These are phyloP conservation scores for Botrytis squamosa DNA, from an alignment of 2,329 filamentous ascomycete genomes.

Conservation along the genomic window DNA sequence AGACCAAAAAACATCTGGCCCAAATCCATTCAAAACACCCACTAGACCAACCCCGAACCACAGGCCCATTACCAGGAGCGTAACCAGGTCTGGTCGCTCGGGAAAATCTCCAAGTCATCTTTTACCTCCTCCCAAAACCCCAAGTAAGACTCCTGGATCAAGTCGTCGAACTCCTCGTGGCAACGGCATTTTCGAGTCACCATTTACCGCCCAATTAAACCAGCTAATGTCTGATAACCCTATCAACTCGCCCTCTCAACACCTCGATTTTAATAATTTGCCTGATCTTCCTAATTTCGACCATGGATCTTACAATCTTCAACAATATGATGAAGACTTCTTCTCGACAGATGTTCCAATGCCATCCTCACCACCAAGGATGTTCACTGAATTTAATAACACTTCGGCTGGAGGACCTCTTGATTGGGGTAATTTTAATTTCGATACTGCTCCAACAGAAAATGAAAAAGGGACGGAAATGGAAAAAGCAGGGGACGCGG, in stretches of 20 bases:
- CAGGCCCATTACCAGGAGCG: slow-evolving; percentile 38
- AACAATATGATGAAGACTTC: slow-evolving; percentile 42
- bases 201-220: slow-evolving; percentile 40
- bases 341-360: slow-evolving; percentile 46
- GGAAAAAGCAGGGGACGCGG: background rate
- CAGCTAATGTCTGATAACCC: slow-evolving; percentile 37
- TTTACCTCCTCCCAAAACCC: slow-evolving; percentile 33
- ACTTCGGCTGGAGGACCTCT: background rate
- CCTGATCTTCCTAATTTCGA: slow-evolving; percentile 35
- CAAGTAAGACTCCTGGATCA: slow-evolving; percentile 32
- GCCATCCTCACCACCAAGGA: slow-evolving; percentile 46
- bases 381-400: slow-evolving; percentile 36
- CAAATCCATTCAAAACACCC: slow-evolving; percentile 40
- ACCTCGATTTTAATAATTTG: slow-evolving; percentile 40
- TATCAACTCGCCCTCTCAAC: slow-evolving; percentile 32
- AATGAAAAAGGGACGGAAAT: background rate
- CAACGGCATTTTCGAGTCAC: slow-evolving; percentile 37
- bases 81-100: slow-evolving; percentile 35
- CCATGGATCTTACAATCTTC: slow-evolving; percentile 19
- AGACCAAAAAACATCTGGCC: slow-evolving; percentile 25
- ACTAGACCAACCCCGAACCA: slow-evolving; percentile 38
- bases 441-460: slow-evolving; percentile 3
- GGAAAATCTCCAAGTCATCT: slow-evolving; percentile 35
- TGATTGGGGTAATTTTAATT: slow-evolving; percentile 14
- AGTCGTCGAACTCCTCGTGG: slow-evolving; percentile 35